Base-by-base conservation (phyloP, 768 basidiomycete genomes). In the Cubamyces sp. region DNA sequence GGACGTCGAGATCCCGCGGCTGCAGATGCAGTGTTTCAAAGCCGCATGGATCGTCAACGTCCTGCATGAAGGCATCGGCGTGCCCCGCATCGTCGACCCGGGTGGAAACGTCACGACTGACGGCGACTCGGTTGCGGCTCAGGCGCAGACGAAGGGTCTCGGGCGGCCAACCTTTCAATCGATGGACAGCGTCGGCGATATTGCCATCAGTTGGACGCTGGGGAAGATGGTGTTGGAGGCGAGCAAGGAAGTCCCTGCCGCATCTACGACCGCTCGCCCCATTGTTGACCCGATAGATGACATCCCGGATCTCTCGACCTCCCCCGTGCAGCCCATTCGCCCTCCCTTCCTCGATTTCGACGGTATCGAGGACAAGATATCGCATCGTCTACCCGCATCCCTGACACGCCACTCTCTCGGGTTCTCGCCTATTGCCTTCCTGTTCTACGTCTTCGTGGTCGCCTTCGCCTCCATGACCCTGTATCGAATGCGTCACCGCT, bases 221-320 rank as follows among this genome's bases (percentile, higher is more conserved):
- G 97, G 97, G 26, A 98, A 98, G 75, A 98, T 98, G 96, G 96
- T 98, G 0, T 82, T 98, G 26, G 96, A 98, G 75, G 97, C 97
- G 26, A 94, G 92, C 77, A 92, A 91, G 65, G 91, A 92, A 72
- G 84, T 94, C 7, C 83, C 84, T 3, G 72, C 81, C 7, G 75
- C 80, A 45, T 66, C 75, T 14, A 79, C 79, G 56, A 68, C 76
- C 3, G 74, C 77, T 26, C 80, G 76, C 53, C 91, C 90, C 5
- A 71, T 92, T n/a, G 81, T 81, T 26, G 92, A 93, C 67, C 90
- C 91, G 9, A 79, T 91, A 57, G 87, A 90, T 55, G 84, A 87
- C 65, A 80, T 86, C 47, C 82, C 86, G 23, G 75, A 84, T 57
- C 74, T 79, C 43, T 75, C 76, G 47, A 68, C 79, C 42, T 83